A percentile compares a stretch with the other conserved stretches of the same genome.
Conservation (phyloP, 768 basidiomycete genomes). For the Mycena alexandri region DNA sequence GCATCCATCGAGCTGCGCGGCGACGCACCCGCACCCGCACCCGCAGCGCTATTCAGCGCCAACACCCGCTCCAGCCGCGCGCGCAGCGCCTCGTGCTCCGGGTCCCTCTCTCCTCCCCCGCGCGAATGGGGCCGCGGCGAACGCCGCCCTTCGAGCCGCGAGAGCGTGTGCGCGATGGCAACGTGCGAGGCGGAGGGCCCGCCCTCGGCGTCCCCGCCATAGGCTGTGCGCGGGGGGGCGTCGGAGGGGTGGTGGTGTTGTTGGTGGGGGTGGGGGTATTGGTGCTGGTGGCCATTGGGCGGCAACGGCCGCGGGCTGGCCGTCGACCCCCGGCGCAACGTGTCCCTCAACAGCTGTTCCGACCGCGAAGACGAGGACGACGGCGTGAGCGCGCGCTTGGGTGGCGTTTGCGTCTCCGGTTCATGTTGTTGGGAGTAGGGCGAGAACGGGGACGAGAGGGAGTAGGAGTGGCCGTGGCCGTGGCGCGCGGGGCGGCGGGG, state of each 20-base stretch:
- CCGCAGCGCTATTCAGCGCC: constrained; percentile 13
- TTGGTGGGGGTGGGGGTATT: neutral
- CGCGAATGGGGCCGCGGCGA: constrained; percentile 27
- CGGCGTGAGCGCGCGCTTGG: constrained; percentile 42
- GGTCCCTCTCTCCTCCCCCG: constrained; percentile 47
- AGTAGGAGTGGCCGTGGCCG: too few species aligned
- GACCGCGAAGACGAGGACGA: constrained; percentile 41
- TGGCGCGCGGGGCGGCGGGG: too few species aligned
- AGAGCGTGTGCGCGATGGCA: constrained; percentile 21
- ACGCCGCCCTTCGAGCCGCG: constrained; percentile 26
- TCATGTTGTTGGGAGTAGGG: neutral
- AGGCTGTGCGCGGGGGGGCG: too few species aligned
- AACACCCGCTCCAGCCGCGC: constrained; percentile 67
- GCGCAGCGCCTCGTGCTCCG: constrained; percentile 68
- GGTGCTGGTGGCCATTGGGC: neutral
- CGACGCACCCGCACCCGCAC: too few species aligned
- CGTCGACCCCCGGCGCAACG: constrained; percentile 22
- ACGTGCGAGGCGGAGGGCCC: neutral
- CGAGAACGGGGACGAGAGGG: neutral
- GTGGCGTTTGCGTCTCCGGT: neutral
- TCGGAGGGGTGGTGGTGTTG: too few species aligned
- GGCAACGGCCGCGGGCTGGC: too few species aligned
- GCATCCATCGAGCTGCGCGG: too few species aligned
- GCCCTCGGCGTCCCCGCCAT: constrained; percentile 34
- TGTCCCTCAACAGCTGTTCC: constrained; percentile 31